These are phyloP conservation scores for Botryosphaeria agaves DNA, from an alignment of 2,329 filamentous ascomycete species.

Conservation along the genomic window DNA sequence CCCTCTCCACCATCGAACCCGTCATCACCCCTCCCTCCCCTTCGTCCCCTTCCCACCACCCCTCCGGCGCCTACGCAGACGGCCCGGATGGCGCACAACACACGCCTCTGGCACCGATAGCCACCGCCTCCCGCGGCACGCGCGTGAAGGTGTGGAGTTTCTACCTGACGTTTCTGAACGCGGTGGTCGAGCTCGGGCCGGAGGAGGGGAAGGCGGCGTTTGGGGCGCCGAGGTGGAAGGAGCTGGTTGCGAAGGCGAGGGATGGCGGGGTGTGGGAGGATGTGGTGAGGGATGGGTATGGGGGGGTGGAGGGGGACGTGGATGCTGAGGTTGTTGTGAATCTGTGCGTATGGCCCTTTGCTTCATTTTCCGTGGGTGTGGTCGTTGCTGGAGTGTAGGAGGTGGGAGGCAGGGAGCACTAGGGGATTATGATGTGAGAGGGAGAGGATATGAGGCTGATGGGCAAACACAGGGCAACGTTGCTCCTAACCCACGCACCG, in stretches of 20 bases:
- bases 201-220: conserved; percentile 84
- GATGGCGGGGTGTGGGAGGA: conserved; percentile 93
- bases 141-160: conserved; percentile 95
- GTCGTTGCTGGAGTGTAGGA: too few relatives aligned
- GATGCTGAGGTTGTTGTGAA: conserved; percentile 91
- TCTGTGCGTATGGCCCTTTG: conserved; percentile 36
- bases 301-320: conserved; percentile 73
- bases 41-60: conserved; percentile 12
- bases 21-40: conserved; percentile 43
- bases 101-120: conserved; percentile 45
- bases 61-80: conserved; percentile 11
- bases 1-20: conserved; percentile 67
- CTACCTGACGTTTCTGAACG: conserved; percentile 85
- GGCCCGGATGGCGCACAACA: conserved; percentile 13
- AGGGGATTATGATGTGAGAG: too few relatives aligned
- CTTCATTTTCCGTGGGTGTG: too few relatives aligned
- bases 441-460: conserved; percentile 1
- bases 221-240: conserved; percentile 70
- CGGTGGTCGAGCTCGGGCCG: conserved; percentile 71
- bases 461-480: conserved; percentile 49
- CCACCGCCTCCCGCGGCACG: conserved; percentile 62
- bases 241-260: conserved; percentile 65
- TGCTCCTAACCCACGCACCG: conserved; percentile 77
- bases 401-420: too few relatives aligned
- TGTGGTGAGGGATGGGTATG: conserved; percentile 73